Conservation (phyloP, 208 protist species). For the Acanthamoeba healyi region DNA sequence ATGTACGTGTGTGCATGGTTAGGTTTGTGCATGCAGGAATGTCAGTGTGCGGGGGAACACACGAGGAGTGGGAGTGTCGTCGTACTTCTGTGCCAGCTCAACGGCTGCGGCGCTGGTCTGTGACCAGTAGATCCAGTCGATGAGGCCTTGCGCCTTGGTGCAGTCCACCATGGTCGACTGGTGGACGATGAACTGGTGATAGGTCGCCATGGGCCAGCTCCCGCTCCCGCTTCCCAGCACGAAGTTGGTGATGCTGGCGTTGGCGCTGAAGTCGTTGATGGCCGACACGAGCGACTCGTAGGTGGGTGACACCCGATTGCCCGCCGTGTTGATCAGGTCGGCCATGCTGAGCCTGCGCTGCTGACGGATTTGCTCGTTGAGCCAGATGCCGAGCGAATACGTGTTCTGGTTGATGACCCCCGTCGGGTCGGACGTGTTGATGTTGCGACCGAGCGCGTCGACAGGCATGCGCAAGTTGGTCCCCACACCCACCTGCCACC, state of each 20-base stretch:
- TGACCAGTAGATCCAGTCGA: conserved; percentile 58
- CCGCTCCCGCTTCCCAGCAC: background rate
- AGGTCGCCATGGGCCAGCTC: conserved; percentile 16
- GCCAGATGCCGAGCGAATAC: background rate
- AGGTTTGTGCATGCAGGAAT: background rate
- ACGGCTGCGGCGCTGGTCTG: background rate
- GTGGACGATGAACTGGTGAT: conserved; percentile 3
- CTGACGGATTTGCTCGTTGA: background rate
- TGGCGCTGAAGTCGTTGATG: background rate
- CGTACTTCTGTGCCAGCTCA: no score
- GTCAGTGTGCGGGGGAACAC: background rate
- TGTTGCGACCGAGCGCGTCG: background rate
- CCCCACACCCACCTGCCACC: background rate
- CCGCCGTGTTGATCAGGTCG: conserved; percentile 13
- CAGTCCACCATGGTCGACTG: conserved; percentile 35
- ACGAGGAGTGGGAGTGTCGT: no score
- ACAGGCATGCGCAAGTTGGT: background rate
- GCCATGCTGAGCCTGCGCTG: background rate
- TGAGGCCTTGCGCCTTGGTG: background rate
- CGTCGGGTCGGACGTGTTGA: background rate
- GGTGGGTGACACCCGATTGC: background rate
- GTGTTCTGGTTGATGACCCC: background rate
- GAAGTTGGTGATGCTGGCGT: background rate
- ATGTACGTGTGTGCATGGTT: no score
- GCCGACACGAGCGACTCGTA: background rate